Evolutionary conservation across 2,329 filamentous ascomycete species (phyloP).

Genomic region (Blastomyces gilchristii): DNA sequence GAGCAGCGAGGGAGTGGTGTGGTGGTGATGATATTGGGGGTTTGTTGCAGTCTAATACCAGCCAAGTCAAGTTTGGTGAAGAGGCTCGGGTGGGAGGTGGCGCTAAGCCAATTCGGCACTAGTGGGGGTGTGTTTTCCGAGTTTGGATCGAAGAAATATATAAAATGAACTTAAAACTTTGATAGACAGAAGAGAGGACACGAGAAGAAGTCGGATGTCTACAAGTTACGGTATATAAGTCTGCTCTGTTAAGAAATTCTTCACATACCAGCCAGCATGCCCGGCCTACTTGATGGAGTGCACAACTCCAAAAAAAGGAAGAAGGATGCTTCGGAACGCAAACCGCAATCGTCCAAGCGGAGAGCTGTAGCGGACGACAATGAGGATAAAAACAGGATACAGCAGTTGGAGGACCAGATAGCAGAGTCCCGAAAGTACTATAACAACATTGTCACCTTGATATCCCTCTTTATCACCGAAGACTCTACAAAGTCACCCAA

Average conservation of each 20-base stretch:
- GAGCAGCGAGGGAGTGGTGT: conserved; percentile 32
- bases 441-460: conserved; percentile 72
- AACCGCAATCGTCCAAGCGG: conserved; percentile 33
- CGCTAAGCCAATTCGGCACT: conserved; percentile 25
- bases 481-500: conserved; percentile 46
- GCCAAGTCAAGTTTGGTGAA: conserved; percentile 2
- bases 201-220: conserved; percentile 15
- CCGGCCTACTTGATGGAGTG: conserved; percentile 17
- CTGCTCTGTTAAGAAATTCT: background rate
- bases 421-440: conserved; percentile 80
- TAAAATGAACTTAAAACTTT: background rate
- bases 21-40: conserved; percentile 25
- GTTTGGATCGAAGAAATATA: background rate
- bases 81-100: conserved; percentile 17
- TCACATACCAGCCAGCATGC: conserved; percentile 20
- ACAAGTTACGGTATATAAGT: conserved; percentile 25
- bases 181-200: conserved; percentile 37
- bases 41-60: conserved; percentile 20
- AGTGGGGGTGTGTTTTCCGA: conserved; percentile 10
- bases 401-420: conserved; percentile 69
- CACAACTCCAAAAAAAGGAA: conserved; percentile 33
- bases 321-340: conserved; percentile 25
- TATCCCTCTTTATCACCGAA: conserved; percentile 48
- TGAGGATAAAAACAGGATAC: conserved; percentile 50
- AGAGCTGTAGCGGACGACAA: conserved; percentile 37